phyloP scores from a whole-genome alignment of 2,329 filamentous ascomycete genomes.

The Aureobasidium sp. region DNA sequence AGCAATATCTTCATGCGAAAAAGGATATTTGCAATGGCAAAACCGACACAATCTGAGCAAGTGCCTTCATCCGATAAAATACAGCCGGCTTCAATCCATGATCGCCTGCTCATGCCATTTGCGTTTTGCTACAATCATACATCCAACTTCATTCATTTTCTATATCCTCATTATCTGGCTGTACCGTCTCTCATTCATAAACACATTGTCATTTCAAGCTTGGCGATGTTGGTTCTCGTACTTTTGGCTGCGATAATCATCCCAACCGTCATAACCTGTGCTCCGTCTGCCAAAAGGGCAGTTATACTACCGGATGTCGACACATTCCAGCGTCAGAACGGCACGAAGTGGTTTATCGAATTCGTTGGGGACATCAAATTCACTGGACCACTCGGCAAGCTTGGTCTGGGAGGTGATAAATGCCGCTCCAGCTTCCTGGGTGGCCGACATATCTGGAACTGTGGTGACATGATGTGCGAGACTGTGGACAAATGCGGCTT shows the following conservation, averaged over 20 bases:
- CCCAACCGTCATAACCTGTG: background rate
- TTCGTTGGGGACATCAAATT: conserved; percentile 12
- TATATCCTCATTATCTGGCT: background rate
- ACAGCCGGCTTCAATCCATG: too few relatives aligned
- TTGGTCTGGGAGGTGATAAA: conserved; percentile 13
- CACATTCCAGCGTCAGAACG: background rate
- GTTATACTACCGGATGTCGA: background rate
- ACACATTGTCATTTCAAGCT: background rate
- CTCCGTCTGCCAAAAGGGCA: background rate
- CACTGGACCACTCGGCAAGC: background rate
- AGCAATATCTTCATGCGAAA: too few relatives aligned
- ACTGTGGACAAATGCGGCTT: background rate
- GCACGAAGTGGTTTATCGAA: conserved; percentile 4
- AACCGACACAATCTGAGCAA: too few relatives aligned
- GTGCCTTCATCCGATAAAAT: too few relatives aligned
- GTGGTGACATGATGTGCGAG: conserved; percentile 14
- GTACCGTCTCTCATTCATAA: background rate
- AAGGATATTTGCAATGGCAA: too few relatives aligned
- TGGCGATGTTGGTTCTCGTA: background rate
- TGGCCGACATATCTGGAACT: conserved; percentile 12
- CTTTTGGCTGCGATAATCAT: background rate
- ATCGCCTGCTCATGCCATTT: background rate
- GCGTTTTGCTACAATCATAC: background rate
- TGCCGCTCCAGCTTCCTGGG: conserved; percentile 13
- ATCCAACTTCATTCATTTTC: background rate